A percentile compares a stretch with the other conserved stretches of the same genome.
phyloP scores from a whole-genome alignment of 2,329 filamentous ascomycete species.

The Fonsecaea nubica region DNA sequence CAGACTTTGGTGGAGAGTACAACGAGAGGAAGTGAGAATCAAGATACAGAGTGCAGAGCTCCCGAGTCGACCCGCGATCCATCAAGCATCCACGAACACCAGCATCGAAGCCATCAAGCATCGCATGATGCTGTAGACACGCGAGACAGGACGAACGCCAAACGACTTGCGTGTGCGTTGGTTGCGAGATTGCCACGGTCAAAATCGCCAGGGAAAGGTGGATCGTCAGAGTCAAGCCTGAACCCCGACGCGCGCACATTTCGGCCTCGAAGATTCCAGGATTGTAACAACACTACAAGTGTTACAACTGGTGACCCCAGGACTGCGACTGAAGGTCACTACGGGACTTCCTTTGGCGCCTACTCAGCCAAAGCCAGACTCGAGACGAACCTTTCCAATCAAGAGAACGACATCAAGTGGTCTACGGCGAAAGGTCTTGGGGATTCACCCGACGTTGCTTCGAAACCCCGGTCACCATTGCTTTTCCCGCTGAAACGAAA shows the following conservation, averaged over 20 bases:
- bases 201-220: conserved; percentile 12
- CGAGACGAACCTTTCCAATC: not conserved
- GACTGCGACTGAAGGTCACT: not conserved
- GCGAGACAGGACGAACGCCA: conserved; percentile 14
- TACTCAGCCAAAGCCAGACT: not conserved
- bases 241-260: conserved; percentile 16
- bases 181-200: conserved; percentile 9
- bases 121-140: conserved; percentile 11
- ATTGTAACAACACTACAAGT: conserved; percentile 2
- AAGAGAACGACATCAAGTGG: conserved; percentile 6
- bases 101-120: conserved; percentile 15
- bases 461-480: not conserved
- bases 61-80: not conserved
- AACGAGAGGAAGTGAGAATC: conserved; percentile 7
- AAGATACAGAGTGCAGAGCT: not conserved
- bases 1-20: conserved; percentile 4
- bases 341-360: not conserved
- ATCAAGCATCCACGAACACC: conserved; percentile 3
- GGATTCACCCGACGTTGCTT: not conserved
- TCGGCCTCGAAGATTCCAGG: conserved; percentile 17
- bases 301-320: not conserved
- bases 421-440: not conserved
- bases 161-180: conserved; percentile 6
- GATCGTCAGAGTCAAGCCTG: conserved; percentile 10
- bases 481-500: conserved; percentile 16